Conservation (phyloP, 2,329 filamentous ascomycete species). For the Exophiala sp. region DNA sequence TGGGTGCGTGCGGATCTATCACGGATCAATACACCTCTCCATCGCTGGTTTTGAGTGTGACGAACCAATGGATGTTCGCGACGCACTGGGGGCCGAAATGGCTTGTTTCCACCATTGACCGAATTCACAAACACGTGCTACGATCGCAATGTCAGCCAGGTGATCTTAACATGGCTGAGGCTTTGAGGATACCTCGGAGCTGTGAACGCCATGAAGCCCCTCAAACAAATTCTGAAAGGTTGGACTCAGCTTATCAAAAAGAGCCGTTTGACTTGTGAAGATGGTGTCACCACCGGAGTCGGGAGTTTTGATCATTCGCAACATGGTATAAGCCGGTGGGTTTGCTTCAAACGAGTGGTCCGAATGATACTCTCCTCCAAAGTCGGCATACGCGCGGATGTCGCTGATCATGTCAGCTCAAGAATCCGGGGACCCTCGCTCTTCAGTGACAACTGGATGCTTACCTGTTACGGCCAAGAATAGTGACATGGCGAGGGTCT, state of each 20-base stretch:
- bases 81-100: constrained; percentile 22
- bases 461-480: constrained; percentile 27
- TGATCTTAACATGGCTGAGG: background rate
- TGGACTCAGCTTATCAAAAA: constrained; percentile 30
- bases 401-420: constrained; percentile 16
- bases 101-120: constrained; percentile 23
- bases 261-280: constrained; percentile 28
- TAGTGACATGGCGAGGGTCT: constrained; percentile 29
- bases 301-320: constrained; percentile 25
- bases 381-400: constrained; percentile 23
- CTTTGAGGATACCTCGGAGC: constrained; percentile 19
- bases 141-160: background rate
- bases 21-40: background rate
- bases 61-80: constrained; percentile 24
- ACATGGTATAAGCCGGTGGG: constrained; percentile 28
- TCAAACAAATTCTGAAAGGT: constrained; percentile 27
- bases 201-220: constrained; percentile 26
- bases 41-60: background rate
- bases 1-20: constrained; percentile 28
- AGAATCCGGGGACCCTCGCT: background rate
- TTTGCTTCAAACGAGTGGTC: constrained; percentile 30
- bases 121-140: constrained; percentile 19
- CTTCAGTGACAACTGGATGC: background rate
- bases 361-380: constrained; percentile 25
- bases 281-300: constrained; percentile 28